phyloP scores from a whole-genome alignment of 2,329 filamentous ascomycete genomes.

The Paecilomyces fulvus region DNA sequence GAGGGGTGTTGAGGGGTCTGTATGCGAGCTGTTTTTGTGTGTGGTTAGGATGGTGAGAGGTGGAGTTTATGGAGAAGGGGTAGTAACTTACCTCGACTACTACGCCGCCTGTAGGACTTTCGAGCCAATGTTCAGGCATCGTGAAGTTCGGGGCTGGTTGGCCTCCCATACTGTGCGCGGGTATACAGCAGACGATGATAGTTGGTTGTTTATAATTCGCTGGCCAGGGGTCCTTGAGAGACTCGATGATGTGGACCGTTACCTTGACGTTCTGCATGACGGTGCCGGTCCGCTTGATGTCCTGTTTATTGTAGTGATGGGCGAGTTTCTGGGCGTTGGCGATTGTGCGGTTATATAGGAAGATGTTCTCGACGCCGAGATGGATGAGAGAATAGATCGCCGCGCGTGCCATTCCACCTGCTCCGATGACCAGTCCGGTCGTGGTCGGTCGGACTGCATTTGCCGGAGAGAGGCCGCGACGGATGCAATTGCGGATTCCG shows the following conservation, averaged over 20 bases:
- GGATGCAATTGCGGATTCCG: constrained; percentile 31
- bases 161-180: constrained; percentile 28
- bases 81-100: constrained; percentile 28
- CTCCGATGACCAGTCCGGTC: constrained; percentile 25
- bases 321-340: constrained; percentile 12
- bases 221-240: constrained; percentile 25
- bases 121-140: constrained; percentile 29
- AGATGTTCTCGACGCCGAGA: constrained; percentile 16
- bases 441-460: constrained; percentile 18
- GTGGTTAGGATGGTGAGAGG: constrained; percentile 1
- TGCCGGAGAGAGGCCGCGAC: constrained; percentile 9
- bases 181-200: constrained; percentile 30
- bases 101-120: constrained; percentile 31
- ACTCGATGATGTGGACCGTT: constrained; percentile 18
- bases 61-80: background rate
- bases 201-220: constrained; percentile 26
- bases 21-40: constrained; percentile 26
- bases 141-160: constrained; percentile 27
- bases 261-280: constrained; percentile 3
- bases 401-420: constrained; percentile 32
- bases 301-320: constrained; percentile 8
- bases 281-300: background rate
- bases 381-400: constrained; percentile 18
- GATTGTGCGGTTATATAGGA: constrained; percentile 18
- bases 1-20: constrained; percentile 30